These are phyloP conservation scores for Aureobasidium namibiae DNA, from an alignment of 2,329 filamentous ascomycete genomes.

Conservation along the genomic window DNA sequence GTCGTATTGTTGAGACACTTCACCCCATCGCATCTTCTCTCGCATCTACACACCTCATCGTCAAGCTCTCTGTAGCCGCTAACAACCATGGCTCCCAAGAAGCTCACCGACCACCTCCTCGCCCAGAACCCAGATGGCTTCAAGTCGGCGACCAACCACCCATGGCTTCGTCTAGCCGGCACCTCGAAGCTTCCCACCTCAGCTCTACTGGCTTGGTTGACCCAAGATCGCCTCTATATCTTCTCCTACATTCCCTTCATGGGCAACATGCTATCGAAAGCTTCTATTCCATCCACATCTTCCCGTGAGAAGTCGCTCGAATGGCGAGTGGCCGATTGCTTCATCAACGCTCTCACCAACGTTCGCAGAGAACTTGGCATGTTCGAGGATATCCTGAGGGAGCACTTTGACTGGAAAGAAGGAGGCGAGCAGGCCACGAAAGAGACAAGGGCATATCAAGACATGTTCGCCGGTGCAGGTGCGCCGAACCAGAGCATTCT, in stretches of 20 bases:
- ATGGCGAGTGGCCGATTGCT: constrained; percentile 51
- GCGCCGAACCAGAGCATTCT: constrained; percentile 45
- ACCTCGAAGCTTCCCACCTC: constrained; percentile 51
- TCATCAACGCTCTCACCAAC: constrained; percentile 57
- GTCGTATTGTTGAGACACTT: neutral
- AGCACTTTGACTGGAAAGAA: constrained; percentile 15
- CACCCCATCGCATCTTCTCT: neutral
- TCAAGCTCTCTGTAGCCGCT: neutral
- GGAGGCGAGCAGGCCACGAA: constrained; percentile 15
- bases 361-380: constrained; percentile 58
- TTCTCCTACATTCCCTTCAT: constrained; percentile 62
- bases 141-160: constrained; percentile 53
- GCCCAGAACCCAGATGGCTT: constrained; percentile 30
- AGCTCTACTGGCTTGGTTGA: constrained; percentile 57
- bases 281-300: constrained; percentile 43
- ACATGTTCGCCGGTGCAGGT: constrained; percentile 51
- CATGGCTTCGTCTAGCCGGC: constrained; percentile 58
- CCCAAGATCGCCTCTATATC: constrained; percentile 64
- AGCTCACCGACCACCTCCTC: constrained; percentile 12
- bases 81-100: neutral
- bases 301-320: constrained; percentile 40
- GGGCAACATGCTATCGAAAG: constrained; percentile 53
- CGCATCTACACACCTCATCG: neutral
- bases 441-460: constrained; percentile 40
- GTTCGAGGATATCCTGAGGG: constrained; percentile 47